Percentiles rank a stretch among this genome's conserved stretches.
phyloP scores from a whole-genome alignment of 176 grass and related monocot species.

The Ensete glaucum region DNA sequence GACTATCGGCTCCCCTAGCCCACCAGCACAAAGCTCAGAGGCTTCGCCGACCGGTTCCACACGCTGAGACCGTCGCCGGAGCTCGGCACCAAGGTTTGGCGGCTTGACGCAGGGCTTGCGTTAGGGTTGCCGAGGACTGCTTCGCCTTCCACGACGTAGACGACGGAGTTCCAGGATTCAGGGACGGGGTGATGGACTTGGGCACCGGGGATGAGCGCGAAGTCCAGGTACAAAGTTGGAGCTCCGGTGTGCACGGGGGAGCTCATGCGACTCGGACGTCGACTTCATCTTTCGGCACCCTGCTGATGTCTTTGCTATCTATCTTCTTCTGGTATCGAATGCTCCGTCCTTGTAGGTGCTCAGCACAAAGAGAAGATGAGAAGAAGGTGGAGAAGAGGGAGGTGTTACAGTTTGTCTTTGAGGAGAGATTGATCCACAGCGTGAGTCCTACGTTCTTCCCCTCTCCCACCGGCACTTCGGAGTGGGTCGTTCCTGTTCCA shows the following conservation, averaged over 20 bases:
- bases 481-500: conserved; percentile 60
- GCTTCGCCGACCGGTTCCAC: conserved; percentile 45
- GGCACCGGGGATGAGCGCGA: conserved; percentile 49
- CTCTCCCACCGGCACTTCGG: conserved; percentile 54
- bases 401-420: conserved; percentile 60
- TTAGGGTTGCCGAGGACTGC: conserved; percentile 40
- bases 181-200: conserved; percentile 48
- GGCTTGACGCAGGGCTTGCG: neutral
- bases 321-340: conserved; percentile 67
- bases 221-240: conserved; percentile 72
- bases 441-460: conserved; percentile 59
- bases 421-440: conserved; percentile 82
- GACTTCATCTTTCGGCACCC: conserved; percentile 44
- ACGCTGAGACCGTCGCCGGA: conserved; percentile 49
- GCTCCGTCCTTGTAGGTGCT: conserved; percentile 41
- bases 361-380: neutral
- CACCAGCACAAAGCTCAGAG: conserved; percentile 46
- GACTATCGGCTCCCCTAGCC: conserved; percentile 48
- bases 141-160: conserved; percentile 71
- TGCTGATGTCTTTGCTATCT: conserved; percentile 60
- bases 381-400: neutral
- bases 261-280: conserved; percentile 42
- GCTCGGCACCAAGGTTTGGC: conserved; percentile 59
- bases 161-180: conserved; percentile 66
- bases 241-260: conserved; percentile 73